phyloP scores from a whole-genome alignment of 768 basidiomycete genomes.

The Neoboletus magnificus region DNA sequence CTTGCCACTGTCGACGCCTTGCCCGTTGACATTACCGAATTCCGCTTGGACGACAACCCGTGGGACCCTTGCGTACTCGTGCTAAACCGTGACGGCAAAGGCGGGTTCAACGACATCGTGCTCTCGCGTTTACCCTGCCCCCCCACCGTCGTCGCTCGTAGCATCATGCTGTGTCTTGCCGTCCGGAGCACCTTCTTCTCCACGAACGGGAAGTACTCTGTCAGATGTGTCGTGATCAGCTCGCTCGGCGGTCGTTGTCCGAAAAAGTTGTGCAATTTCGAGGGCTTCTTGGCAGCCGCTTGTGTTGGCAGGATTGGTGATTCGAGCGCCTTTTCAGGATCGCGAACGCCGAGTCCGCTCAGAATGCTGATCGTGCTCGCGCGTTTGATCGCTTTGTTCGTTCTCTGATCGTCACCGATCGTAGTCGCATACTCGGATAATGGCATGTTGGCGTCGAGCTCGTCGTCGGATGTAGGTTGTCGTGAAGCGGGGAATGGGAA shows the following conservation, averaged over 20 bases:
- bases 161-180: slow-evolving; percentile 85
- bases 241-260: slow-evolving; percentile 97
- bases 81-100: slow-evolving; percentile 39
- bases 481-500: slow-evolving; percentile 13
- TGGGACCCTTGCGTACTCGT: slow-evolving; percentile 36
- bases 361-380: slow-evolving; percentile 94
- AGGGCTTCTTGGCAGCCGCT: slow-evolving; percentile 41
- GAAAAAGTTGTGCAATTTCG: slow-evolving; percentile 91
- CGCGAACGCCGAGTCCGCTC: slow-evolving; percentile 86
- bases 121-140: slow-evolving; percentile 41
- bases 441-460: slow-evolving; percentile 34
- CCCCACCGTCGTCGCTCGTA: slow-evolving; percentile 45
- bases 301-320: slow-evolving; percentile 51
- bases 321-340: slow-evolving; percentile 66
- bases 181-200: slow-evolving; percentile 91
- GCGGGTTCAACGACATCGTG: slow-evolving; percentile 40
- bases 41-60: slow-evolving; percentile 47
- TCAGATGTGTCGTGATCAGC: slow-evolving; percentile 90
- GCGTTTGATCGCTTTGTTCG: slow-evolving; percentile 52
- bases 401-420: slow-evolving; percentile 26
- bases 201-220: slow-evolving; percentile 92
- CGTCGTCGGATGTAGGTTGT: slow-evolving; percentile 31
- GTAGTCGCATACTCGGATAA: slow-evolving; percentile 32
- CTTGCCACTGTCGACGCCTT: slow-evolving; percentile 26
- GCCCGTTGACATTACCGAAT: slow-evolving; percentile 36